Conservation (phyloP, 2,329 filamentous ascomycete genomes). For the Aspergillus awamori region DNA sequence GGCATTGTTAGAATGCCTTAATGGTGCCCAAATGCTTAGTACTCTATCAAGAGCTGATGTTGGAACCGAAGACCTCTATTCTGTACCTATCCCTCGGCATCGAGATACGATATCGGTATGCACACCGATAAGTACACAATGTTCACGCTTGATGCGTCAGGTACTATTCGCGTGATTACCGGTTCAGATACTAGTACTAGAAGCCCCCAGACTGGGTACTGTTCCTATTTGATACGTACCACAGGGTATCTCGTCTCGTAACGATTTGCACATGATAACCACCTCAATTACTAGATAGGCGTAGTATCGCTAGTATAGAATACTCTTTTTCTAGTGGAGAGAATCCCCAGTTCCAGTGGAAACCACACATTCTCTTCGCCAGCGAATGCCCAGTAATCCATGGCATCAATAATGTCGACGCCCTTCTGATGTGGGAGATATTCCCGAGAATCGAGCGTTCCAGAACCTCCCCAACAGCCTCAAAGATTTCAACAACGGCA, state of each 20-base stretch:
- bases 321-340: too few relatives aligned
- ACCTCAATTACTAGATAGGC: background rate
- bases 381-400: too few relatives aligned
- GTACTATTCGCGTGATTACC: background rate
- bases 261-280: too few relatives aligned
- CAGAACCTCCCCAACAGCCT: background rate
- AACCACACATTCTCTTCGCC: too few relatives aligned
- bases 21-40: background rate
- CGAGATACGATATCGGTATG: background rate
- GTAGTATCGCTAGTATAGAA: too few relatives aligned
- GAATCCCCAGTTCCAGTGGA: too few relatives aligned
- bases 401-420: background rate
- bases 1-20: background rate
- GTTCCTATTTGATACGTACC: too few relatives aligned
- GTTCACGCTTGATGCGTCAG: background rate
- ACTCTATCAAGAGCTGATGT: background rate
- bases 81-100: background rate
- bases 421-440: background rate
- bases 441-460: background rate
- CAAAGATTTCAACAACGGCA: background rate
- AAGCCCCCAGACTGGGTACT: too few relatives aligned
- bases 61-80: background rate
- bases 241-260: too few relatives aligned
- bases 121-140: background rate
- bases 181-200: too few relatives aligned